Conservation (phyloP, 2,329 filamentous ascomycete species). For the Pseudocercospora crystallina region DNA sequence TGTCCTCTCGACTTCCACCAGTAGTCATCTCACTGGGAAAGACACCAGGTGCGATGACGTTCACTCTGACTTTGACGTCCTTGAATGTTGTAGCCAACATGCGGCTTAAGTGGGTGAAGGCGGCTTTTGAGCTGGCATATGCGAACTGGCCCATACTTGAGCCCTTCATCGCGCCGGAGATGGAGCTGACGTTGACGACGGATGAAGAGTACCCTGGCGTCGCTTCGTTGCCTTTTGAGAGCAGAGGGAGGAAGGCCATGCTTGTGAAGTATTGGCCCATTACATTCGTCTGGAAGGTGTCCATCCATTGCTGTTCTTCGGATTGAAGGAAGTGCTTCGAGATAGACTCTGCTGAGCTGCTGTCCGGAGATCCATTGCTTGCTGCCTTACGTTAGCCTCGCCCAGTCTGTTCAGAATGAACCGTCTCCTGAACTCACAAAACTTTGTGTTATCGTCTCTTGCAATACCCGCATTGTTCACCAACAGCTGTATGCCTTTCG, state of each 20-base stretch:
- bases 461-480: constrained; percentile 58
- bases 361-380: constrained; percentile 47
- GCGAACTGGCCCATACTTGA: constrained; percentile 53
- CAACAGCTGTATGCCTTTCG: constrained; percentile 53
- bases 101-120: constrained; percentile 45
- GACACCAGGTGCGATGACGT: constrained; percentile 44
- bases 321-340: constrained; percentile 53
- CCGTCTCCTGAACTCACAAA: constrained; percentile 34
- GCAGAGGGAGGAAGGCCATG: constrained; percentile 55
- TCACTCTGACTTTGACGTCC: constrained; percentile 45
- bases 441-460: constrained; percentile 53
- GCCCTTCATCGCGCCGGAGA: constrained; percentile 54
- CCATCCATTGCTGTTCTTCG: constrained; percentile 47
- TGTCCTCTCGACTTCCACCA: constrained; percentile 45
- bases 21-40: constrained; percentile 52
- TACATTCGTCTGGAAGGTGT: constrained; percentile 55
- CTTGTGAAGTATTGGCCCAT: constrained; percentile 54
- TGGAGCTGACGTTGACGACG: constrained; percentile 56
- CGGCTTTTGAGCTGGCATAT: constrained; percentile 49
- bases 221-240: constrained; percentile 49
- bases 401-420: neutral
- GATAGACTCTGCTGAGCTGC: constrained; percentile 48
- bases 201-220: constrained; percentile 51
- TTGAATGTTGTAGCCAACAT: constrained; percentile 49
- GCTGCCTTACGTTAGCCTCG: too few relatives aligned